Conservation (phyloP, 1,139 yeast genomes). For the Debaryomyces singareniensis region DNA sequence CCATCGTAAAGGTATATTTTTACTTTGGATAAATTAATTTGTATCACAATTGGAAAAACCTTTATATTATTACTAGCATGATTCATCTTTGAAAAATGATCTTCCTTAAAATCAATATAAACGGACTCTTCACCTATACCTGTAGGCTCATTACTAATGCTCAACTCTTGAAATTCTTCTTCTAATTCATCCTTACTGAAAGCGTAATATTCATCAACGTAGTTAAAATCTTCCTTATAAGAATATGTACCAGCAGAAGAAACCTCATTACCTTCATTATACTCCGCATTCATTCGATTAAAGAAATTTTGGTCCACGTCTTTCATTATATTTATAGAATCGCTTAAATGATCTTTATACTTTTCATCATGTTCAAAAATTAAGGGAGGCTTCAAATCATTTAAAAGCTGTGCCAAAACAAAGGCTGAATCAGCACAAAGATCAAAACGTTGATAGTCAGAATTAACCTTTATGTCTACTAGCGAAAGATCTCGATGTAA, state of each 20-base stretch:
- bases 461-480: conserved; percentile 39
- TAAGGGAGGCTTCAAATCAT: conserved; percentile 68
- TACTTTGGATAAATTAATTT: conserved; percentile 31
- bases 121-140: not conserved
- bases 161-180: conserved; percentile 2
- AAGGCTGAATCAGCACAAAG: conserved; percentile 84
- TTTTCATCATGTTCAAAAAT: conserved; percentile 52
- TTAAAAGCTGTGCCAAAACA: conserved; percentile 58
- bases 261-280: not conserved
- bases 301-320: conserved; percentile 34
- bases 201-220: conserved; percentile 22
- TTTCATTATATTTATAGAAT: conserved; percentile 41
- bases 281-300: no score
- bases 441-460: conserved; percentile 47
- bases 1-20: conserved; percentile 74
- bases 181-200: conserved; percentile 7
- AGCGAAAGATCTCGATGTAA: conserved; percentile 18
- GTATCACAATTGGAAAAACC: conserved; percentile 24
- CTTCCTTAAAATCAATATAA: conserved; percentile 23
- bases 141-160: conserved; percentile 1
- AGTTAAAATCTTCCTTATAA: conserved; percentile 5
- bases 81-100: conserved; percentile 33
- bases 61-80: conserved; percentile 4
- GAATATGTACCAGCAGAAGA: not conserved
- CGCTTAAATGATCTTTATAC: conserved; percentile 31